Conservation (phyloP, 2,329 filamentous ascomycete species). For the Emmonsiellopsis sp. region DNA sequence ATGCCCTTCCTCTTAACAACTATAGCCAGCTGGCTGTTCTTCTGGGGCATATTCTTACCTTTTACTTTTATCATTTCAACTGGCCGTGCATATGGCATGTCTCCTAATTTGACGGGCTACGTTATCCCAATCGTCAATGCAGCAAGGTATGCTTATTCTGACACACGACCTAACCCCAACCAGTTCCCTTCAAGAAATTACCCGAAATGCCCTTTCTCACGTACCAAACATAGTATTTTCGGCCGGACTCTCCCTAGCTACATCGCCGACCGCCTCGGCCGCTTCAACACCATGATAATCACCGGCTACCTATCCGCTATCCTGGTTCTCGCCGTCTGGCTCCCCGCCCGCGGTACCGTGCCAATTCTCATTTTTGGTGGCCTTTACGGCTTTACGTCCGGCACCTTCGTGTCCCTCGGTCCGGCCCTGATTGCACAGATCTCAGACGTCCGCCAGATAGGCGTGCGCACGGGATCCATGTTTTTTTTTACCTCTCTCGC, state of each 20-base stretch:
- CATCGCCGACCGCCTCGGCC: conserved; percentile 44
- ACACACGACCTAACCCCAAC: background rate
- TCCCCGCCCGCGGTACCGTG: conserved; percentile 43
- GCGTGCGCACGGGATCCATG: conserved; percentile 55
- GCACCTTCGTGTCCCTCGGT: conserved; percentile 54
- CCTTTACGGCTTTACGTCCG: conserved; percentile 62
- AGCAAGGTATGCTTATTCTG: conserved; percentile 22
- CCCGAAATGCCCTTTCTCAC: background rate
- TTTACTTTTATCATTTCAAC: conserved; percentile 42
- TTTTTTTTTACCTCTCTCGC: conserved; percentile 55
- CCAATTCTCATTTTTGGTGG: conserved; percentile 55
- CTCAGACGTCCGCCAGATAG: conserved; percentile 59
- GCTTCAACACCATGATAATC: conserved; percentile 45
- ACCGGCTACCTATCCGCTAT: conserved; percentile 39
- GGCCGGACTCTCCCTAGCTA: conserved; percentile 48
- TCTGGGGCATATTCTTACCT: conserved; percentile 51
- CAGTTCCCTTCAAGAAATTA: background rate
- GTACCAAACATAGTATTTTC: conserved; percentile 31
- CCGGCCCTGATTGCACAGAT: conserved; percentile 62
- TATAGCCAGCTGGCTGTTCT: conserved; percentile 45
- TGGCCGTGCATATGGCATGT: conserved; percentile 42
- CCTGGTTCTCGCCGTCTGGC: conserved; percentile 46
- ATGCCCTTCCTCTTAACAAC: conserved; percentile 36
- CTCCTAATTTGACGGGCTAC: conserved; percentile 38
- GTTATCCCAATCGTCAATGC: conserved; percentile 47